These are phyloP conservation scores for Penicillium taxi DNA, from an alignment of 495 filamentous ascomycete genomes.

Conservation along the genomic window DNA sequence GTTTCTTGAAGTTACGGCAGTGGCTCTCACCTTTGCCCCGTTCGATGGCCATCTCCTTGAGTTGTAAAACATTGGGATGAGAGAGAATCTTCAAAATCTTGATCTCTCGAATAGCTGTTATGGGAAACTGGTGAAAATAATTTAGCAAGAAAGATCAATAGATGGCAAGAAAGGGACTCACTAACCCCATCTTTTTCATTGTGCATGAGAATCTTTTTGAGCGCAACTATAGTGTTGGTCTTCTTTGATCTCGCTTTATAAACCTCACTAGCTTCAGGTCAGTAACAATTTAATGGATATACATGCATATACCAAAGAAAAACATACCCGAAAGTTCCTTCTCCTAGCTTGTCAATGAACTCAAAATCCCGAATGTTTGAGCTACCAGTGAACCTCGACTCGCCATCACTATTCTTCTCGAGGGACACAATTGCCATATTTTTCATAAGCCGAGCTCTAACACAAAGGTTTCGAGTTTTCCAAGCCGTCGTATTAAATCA, in stretches of 20 bases:
- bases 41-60: constrained; percentile 97
- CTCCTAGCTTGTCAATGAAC: constrained; percentile 82
- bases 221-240: constrained; percentile 63
- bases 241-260: constrained; percentile 76
- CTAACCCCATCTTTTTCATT: constrained; percentile 87
- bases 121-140: constrained; percentile 59
- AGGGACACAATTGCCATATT: constrained; percentile 32
- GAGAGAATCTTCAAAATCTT: constrained; percentile 91
- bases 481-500: too few species aligned
- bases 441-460: too few species aligned
- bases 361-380: constrained; percentile 85
- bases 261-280: constrained; percentile 73
- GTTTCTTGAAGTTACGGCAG: background rate
- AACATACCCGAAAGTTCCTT: constrained; percentile 89
- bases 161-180: constrained; percentile 4
- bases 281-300: too few species aligned
- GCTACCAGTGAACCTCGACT: constrained; percentile 64
- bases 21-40: constrained; percentile 51
- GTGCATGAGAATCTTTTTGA: constrained; percentile 98
- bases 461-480: too few species aligned
- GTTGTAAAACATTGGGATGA: constrained; percentile 76
- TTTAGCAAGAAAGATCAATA: background rate
- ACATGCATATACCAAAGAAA: too few species aligned
- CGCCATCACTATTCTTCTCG: constrained; percentile 31
- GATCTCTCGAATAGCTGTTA: constrained; percentile 96